A percentile compares a stretch with the other conserved stretches of the same genome.
These are phyloP conservation scores for Lepidopterella palustris DNA, from an alignment of 495 filamentous ascomycete species.

Conservation along the genomic window DNA sequence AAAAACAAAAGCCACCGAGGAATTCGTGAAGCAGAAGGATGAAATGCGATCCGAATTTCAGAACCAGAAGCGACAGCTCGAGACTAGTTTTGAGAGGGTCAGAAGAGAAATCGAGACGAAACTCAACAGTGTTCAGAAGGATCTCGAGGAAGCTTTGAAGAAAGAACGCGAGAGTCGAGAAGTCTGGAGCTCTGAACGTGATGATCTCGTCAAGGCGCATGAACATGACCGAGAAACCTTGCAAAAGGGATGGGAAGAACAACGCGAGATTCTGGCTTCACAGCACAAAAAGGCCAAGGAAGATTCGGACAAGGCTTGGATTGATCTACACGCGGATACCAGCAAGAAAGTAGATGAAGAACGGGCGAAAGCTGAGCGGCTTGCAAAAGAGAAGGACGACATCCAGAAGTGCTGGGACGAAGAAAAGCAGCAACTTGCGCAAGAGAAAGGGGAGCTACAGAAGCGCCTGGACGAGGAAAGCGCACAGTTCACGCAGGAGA, in stretches of 20 bases:
- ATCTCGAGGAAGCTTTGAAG: slow-evolving; percentile 28
- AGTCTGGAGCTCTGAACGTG: slow-evolving; percentile 23
- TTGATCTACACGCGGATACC: slow-evolving; percentile 40
- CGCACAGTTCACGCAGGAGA: slow-evolving; percentile 22
- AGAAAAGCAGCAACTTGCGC: slow-evolving; percentile 33
- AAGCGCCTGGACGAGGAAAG: slow-evolving; percentile 34
- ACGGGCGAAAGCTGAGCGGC: slow-evolving; percentile 32
- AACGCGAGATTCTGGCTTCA: slow-evolving; percentile 20
- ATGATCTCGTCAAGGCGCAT: slow-evolving; percentile 22
- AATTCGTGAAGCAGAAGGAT: slow-evolving; percentile 22
- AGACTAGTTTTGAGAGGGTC: slow-evolving; percentile 22
- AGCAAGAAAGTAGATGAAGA: slow-evolving; percentile 34
- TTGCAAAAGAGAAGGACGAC: slow-evolving; percentile 31
- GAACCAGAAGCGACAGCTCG: slow-evolving; percentile 21
- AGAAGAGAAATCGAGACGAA: slow-evolving; percentile 25
- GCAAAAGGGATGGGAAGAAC: slow-evolving; percentile 29
- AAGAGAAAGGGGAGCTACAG: slow-evolving; percentile 24
- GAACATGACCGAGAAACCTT: slow-evolving; percentile 27
- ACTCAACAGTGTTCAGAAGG: slow-evolving; percentile 22
- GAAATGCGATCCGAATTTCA: slow-evolving; percentile 21
- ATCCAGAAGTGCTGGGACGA: slow-evolving; percentile 24
- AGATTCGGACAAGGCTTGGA: slow-evolving; percentile 32
- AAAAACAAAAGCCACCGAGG: slow-evolving; percentile 12
- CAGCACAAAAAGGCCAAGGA: slow-evolving; percentile 29
- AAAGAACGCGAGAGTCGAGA: slow-evolving; percentile 26